Evolutionary conservation across 257 asterid genomes (phyloP).

Genomic region (Buddleja alternifolia): DNA sequence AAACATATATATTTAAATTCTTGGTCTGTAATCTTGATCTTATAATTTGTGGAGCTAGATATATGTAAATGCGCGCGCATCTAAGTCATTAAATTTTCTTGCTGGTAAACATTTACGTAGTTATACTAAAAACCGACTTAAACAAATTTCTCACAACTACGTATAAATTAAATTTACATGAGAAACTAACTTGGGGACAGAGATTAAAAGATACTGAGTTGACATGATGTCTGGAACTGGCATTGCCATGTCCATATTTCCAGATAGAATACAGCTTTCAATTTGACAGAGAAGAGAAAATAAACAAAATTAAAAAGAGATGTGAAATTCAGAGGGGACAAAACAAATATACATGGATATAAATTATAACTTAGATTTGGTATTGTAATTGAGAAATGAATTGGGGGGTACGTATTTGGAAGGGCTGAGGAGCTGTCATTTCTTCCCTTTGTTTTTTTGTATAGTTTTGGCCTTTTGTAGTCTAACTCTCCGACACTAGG

Average conservation of each 20-base stretch:
- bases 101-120: no score
- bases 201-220: background rate
- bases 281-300: conserved; percentile 21
- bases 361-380: conserved; percentile 31
- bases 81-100: no score
- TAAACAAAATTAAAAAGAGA: background rate
- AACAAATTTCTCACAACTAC: no score
- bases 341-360: conserved; percentile 7
- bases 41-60: no score
- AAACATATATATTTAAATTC: no score
- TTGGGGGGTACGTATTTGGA: conserved; percentile 21
- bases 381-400: conserved; percentile 25
- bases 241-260: conserved; percentile 14
- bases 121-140: no score
- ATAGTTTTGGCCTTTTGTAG: conserved; percentile 43
- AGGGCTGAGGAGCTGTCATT: conserved; percentile 53
- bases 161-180: no score
- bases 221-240: conserved; percentile 16
- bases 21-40: no score
- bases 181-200: no score
- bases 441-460: conserved; percentile 27
- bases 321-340: conserved; percentile 25
- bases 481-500: conserved; percentile 57
- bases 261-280: conserved; percentile 35
- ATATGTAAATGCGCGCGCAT: no score